phyloP scores from a whole-genome alignment of 768 basidiomycete genomes.

The Termitomyces sp. region DNA sequence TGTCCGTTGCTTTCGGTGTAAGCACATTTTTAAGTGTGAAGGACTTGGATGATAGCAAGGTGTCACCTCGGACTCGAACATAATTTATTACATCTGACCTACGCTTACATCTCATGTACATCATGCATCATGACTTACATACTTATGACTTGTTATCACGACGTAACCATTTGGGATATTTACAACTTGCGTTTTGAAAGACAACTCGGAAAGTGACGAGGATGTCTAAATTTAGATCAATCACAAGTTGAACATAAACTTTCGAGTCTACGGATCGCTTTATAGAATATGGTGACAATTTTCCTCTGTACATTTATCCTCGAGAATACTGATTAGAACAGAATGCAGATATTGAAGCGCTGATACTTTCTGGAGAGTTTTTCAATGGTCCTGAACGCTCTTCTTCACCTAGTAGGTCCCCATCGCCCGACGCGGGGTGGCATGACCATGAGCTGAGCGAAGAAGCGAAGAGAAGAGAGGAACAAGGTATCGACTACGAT shows the following conservation, averaged over 20 bases:
- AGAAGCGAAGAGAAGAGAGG: slow-evolving; percentile 30
- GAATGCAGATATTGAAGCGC: slow-evolving; percentile 25
- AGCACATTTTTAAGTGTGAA: slow-evolving; percentile 65
- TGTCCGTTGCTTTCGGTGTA: slow-evolving; percentile 51
- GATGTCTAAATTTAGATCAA: slow-evolving; percentile 7
- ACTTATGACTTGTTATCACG: too few species aligned
- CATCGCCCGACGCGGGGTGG: slow-evolving; percentile 56
- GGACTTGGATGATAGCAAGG: slow-evolving; percentile 57
- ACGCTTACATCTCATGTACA: not conserved
- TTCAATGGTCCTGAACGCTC: slow-evolving; percentile 55
- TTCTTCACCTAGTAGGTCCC: slow-evolving; percentile 62
- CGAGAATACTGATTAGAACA: slow-evolving; percentile 9
- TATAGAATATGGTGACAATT: slow-evolving; percentile 6
- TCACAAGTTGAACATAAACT: too few species aligned
- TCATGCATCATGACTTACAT: not conserved
- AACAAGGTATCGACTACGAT: slow-evolving; percentile 42
- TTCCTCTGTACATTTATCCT: not conserved
- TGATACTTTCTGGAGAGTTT: slow-evolving; percentile 59
- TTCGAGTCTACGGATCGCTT: not conserved
- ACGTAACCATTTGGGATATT: not conserved
- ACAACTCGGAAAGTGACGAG: not conserved
- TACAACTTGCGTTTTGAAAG: not conserved
- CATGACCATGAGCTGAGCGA: slow-evolving; percentile 45
- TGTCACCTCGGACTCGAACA: slow-evolving; percentile 55
- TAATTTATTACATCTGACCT: slow-evolving; percentile 2